Evolutionary conservation across 345 rosid genomes (phyloP), one percentile per base, ranked within the genome.

Genomic region (Ailanthus altissimus): DNA sequence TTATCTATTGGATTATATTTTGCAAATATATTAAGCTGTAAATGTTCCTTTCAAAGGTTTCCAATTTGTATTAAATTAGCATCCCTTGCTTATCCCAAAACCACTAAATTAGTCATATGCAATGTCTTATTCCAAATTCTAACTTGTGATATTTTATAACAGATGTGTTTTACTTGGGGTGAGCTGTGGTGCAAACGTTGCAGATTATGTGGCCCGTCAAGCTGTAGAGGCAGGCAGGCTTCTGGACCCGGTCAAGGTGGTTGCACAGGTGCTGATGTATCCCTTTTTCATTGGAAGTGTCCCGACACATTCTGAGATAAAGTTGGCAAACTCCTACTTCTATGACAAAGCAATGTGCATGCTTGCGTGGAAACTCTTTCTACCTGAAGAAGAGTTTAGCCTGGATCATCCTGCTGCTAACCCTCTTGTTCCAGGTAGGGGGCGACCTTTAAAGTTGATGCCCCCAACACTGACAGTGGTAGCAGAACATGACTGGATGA

Each of bases 401-500:
- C 83, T 87, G 10, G 97, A 93, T 81, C 97, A 95, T 73, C 90
- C 90, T 40, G 96, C 94, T 70, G 94, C 98, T 53, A 95, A 93
- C 77, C 98, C 99, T 16, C 89, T 93, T 21, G 82, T 88, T 50
- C 92, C 92, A 14, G 89, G 81, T 57, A 83, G 94, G 54, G 90
- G 90, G 4, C 98, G 96, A 45, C 97, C 93, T 5, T 80, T 95
- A 64, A 95, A 93, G 86, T 78, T 88, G 75, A 93, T 91, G 96
- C 99, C 97, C 8, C 99, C 99, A 5, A 95, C 99, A 43, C 87
- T 95, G 61, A 95, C 98, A 20, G 86, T 95, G 53, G 94, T 95
- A 8, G 99, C 98, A 32, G 98, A 94, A 81, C 97, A 89, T 32
- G 99, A 93, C 83, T 95, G 97, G 96, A 95, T 93, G 99, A 90